phyloP scores from a whole-genome alignment of 2,329 filamentous ascomycete genomes.

The Knufia fluminis region DNA sequence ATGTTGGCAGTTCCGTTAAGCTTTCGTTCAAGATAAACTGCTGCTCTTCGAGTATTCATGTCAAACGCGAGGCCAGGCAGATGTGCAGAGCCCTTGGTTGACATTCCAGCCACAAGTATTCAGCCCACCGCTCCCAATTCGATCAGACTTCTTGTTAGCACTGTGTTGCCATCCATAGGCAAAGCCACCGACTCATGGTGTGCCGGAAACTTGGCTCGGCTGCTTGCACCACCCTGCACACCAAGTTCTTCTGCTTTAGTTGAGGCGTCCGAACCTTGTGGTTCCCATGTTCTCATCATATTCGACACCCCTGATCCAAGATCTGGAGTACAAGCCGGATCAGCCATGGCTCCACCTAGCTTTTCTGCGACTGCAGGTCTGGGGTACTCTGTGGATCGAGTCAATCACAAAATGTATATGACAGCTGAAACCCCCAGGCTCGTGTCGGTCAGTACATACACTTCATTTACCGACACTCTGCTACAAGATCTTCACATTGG shows the following conservation, averaged over 20 bases:
- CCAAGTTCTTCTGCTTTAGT: background rate
- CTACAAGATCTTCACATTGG: too few species aligned
- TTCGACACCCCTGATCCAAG: constrained; percentile 5
- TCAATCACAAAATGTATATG: constrained; percentile 8
- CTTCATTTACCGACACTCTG: background rate
- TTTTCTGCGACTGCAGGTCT: constrained; percentile 4
- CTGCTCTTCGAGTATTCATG: background rate
- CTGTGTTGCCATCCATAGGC: background rate
- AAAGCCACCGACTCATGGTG: background rate
- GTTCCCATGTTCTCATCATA: constrained; percentile 8
- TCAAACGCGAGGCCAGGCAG: background rate
- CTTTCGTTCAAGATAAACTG: background rate
- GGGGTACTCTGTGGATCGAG: constrained; percentile 7
- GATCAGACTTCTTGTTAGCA: background rate
- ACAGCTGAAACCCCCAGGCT: constrained; percentile 9
- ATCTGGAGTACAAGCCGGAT: constrained; percentile 1
- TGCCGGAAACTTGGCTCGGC: constrained; percentile 10
- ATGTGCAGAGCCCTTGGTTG: background rate
- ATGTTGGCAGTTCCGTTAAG: background rate
- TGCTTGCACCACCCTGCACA: constrained; percentile 9
- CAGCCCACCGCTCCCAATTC: background rate
- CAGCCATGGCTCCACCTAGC: background rate
- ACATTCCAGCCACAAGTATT: background rate
- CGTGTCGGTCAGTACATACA: constrained; percentile 1
- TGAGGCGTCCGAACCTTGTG: constrained; percentile 2